Conservation (phyloP, 306 rosid genomes). For the Elaeagnus macrophylla region DNA sequence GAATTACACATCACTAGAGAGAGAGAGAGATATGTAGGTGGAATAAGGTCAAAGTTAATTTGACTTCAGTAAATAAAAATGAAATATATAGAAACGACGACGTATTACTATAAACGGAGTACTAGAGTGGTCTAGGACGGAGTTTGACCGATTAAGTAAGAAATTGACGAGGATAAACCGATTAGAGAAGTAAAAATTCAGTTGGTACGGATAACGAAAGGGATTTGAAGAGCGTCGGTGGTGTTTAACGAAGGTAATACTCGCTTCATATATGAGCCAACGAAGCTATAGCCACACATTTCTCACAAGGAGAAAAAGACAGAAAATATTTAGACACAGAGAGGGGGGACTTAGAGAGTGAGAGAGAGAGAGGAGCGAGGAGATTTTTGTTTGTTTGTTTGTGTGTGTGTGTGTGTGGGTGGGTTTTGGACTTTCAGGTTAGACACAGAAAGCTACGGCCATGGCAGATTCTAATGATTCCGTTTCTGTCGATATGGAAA, state of each 20-base stretch:
- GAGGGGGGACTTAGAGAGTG: constrained; percentile 5
- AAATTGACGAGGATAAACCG: too few relatives aligned
- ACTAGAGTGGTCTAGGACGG: too few relatives aligned
- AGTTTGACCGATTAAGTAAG: too few relatives aligned
- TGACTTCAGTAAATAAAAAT: too few relatives aligned
- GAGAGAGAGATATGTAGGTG: too few relatives aligned
- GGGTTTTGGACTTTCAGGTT: constrained; percentile 31
- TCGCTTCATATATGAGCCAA: constrained; percentile 60
- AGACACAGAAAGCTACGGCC: constrained; percentile 39
- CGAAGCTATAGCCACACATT: constrained; percentile 27
- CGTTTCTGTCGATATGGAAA: constrained; percentile 70
- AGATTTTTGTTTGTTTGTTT: constrained; percentile 3
- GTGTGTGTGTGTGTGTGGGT: too few relatives aligned
- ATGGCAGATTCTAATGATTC: constrained; percentile 65
- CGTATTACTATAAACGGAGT: too few relatives aligned
- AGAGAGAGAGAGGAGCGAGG: constrained; percentile 21
- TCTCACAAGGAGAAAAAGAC: constrained; percentile 18
- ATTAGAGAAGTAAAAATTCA: too few relatives aligned
- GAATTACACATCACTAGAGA: too few relatives aligned
- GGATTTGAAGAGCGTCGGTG: constrained; percentile 43
- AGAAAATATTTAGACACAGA: constrained; percentile 5
- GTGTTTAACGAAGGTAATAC: too few relatives aligned
- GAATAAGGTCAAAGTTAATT: too few relatives aligned
- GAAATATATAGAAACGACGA: too few relatives aligned
- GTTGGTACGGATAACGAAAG: constrained; percentile 4